Evolutionary conservation across 2,329 filamentous ascomycete genomes (phyloP), one percentile per base, ranked within the genome.

Genomic region (Xylariomycetidae sp.): DNA sequence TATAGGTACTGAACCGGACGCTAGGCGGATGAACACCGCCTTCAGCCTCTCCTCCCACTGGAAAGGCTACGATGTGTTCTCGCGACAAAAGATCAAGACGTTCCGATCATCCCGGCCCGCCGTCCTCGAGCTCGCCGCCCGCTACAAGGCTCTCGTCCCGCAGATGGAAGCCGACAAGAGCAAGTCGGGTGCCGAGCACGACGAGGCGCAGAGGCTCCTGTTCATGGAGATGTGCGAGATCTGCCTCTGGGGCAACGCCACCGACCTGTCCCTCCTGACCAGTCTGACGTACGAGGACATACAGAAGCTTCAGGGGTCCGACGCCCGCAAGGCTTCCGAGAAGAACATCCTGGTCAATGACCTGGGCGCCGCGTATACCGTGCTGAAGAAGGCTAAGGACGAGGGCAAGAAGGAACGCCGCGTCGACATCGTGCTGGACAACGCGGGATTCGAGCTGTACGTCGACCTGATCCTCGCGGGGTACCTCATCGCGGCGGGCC

Each of bases 201-300:
- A 77, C 18, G 76, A 82, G 36, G 80, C 85, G 0, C 85, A 94
- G 56, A 77, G 79, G 54, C 62, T 89, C 1, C 67, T 96, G 16
- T 97, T 97, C 64, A 72, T 72, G 16, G 90, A 97, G 57, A 94
- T 97, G 84, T 89, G 83, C 61, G 88, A 96, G 68, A 92, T 96
- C 49, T 96, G 89, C 57, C 75, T 97, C 2, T 97, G 90, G 90
- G 90, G 90, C 9, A 97, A 97, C 58, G 92, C 90, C 2, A 97
- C 90, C 0, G 92, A 97, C 58, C 70, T 97, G 11, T 94, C 88
- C 0, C 81, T 97, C 14, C 71, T 97, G 35, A 95, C 89, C 1
- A 88, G 83, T 49, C 73, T 96, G 36, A 87, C 85, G 2, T 95
- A 95, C 59, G 89, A 96, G 51, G 92, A 97, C 54, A 94, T 98